Conservation (phyloP, 1,139 yeast species). For the Pichia kudriavzevii region DNA sequence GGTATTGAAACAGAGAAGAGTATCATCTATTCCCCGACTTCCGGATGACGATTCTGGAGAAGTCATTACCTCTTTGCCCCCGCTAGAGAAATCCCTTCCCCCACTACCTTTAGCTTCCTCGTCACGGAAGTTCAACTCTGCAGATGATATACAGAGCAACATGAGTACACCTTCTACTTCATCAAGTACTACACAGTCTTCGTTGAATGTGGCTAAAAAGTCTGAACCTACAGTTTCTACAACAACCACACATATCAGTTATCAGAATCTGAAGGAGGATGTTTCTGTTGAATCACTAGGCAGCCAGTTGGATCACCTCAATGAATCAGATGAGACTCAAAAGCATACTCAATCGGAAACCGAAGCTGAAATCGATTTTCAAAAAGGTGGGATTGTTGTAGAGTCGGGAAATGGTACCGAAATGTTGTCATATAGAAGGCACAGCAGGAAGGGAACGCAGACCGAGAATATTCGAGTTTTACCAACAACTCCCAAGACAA, state of each 20-base stretch:
- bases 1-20: no score
- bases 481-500: neutral
- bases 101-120: slow-evolving; percentile 6
- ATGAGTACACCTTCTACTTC: slow-evolving; percentile 1
- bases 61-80: slow-evolving; percentile 18
- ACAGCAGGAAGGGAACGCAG: slow-evolving; percentile 17
- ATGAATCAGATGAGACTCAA: slow-evolving; percentile 1
- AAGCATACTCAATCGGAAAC: neutral
- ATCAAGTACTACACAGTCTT: slow-evolving; percentile 3
- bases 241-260: slow-evolving; percentile 7
- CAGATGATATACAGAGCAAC: slow-evolving; percentile 3
- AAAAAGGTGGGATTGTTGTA: slow-evolving; percentile 11
- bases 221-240: slow-evolving; percentile 9
- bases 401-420: slow-evolving; percentile 26
- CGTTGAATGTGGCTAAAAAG: slow-evolving; percentile 7
- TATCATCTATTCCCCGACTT: slow-evolving; percentile 17
- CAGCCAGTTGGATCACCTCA: neutral
- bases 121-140: neutral
- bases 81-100: slow-evolving; percentile 10
- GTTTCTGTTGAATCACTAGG: no score
- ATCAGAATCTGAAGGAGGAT: neutral
- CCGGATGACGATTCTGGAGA: slow-evolving; percentile 22
- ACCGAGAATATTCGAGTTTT: no score
- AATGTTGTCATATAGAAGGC: slow-evolving; percentile 41
- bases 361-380: neutral